Percentiles rank a stretch among this genome's conserved stretches.
phyloP scores from a whole-genome alignment of 1,139 yeast genomes.

The Blastobotrys illinoisensis region DNA sequence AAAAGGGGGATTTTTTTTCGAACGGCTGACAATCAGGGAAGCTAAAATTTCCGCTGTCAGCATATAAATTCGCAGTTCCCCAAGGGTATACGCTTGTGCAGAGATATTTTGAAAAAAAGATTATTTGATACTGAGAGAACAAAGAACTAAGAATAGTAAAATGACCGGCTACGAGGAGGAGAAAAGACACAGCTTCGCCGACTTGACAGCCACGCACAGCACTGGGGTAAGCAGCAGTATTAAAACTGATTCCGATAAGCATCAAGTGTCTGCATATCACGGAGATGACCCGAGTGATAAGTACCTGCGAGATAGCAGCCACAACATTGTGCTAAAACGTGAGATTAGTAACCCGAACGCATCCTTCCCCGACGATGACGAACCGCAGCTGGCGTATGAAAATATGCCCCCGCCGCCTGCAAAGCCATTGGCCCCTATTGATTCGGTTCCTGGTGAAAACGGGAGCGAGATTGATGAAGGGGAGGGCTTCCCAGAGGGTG shows the following conservation, averaged over 20 bases:
- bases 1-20: background rate
- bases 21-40: background rate
- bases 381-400: background rate
- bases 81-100: background rate
- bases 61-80: background rate
- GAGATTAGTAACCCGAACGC: background rate
- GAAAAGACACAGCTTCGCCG: background rate
- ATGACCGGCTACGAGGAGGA: background rate
- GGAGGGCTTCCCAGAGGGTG: constrained; percentile 57
- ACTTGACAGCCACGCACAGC: background rate
- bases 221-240: background rate
- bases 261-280: background rate
- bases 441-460: background rate
- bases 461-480: background rate
- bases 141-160: background rate
- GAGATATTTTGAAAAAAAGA: background rate
- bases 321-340: background rate
- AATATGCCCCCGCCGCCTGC: background rate
- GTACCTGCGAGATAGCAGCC: background rate
- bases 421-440: background rate
- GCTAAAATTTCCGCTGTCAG: background rate
- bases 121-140: background rate
- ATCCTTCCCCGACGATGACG: background rate
- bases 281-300: background rate
- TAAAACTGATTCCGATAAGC: background rate